Conservation (phyloP, 202 grass and related monocot genomes). For the Dendrocalamus latiflorus region DNA sequence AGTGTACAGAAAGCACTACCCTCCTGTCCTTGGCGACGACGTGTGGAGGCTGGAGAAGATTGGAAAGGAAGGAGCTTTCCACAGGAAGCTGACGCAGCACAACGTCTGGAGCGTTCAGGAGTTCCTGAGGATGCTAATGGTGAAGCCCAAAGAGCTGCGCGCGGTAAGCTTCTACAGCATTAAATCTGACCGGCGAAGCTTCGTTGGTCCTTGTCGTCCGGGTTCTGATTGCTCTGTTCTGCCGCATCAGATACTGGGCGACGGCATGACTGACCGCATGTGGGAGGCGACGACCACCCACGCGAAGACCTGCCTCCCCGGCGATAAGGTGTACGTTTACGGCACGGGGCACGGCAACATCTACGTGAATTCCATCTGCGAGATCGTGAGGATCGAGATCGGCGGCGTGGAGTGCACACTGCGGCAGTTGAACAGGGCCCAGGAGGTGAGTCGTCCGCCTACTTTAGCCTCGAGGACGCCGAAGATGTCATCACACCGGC, state of each 20-base stretch:
- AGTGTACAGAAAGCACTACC: constrained; percentile 89
- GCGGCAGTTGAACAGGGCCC: constrained; percentile 28
- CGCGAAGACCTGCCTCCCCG: constrained; percentile 47
- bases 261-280: constrained; percentile 77
- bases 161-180: neutral
- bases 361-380: constrained; percentile 51
- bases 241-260: constrained; percentile 52
- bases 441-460: constrained; percentile 14
- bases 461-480: neutral
- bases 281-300: constrained; percentile 66
- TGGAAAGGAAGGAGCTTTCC: constrained; percentile 74
- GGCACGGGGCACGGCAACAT: neutral
- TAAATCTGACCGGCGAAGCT: neutral
- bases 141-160: constrained; percentile 45
- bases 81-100: constrained; percentile 41
- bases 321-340: constrained; percentile 50
- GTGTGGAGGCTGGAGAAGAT: constrained; percentile 91
- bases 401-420: neutral
- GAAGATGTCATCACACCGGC: neutral
- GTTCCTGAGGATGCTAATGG: constrained; percentile 43
- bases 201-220: neutral
- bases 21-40: constrained; percentile 58
- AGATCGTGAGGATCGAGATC: constrained; percentile 20
- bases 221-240: constrained; percentile 21
- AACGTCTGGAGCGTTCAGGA: constrained; percentile 48